A percentile compares a stretch with the other conserved stretches of the same genome.
Evolutionary conservation across 345 rosid species (phyloP).

Genomic region (Euphorbia tirucalli): DNA sequence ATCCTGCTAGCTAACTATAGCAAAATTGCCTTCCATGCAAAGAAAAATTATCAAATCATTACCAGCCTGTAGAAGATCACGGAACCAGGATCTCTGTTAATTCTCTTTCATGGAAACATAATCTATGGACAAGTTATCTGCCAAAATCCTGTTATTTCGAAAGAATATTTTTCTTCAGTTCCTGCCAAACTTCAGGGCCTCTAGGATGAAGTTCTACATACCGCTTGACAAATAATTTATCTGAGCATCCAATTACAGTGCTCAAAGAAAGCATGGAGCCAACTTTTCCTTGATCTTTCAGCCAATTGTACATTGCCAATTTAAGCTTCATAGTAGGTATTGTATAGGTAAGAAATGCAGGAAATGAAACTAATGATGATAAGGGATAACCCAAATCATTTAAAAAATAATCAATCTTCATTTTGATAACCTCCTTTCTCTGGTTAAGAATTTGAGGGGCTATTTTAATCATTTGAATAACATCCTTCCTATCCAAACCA

Average conservation of each 20-base stretch:
- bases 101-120: no score
- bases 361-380: conserved; percentile 45
- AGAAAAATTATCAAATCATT: no score
- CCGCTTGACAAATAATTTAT: conserved; percentile 32
- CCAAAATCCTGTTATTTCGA: conserved; percentile 12
- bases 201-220: conserved; percentile 53
- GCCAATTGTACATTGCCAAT: conserved; percentile 67
- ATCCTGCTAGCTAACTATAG: no score
- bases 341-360: conserved; percentile 49
- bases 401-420: conserved; percentile 53
- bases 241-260: conserved; percentile 45
- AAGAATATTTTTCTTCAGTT: conserved; percentile 44
- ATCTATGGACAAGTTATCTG: no score
- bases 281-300: conserved; percentile 44
- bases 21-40: no score
- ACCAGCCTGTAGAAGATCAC: no score
- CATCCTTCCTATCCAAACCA: conserved; percentile 61
- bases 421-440: conserved; percentile 44
- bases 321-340: conserved; percentile 49
- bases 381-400: conserved; percentile 56
- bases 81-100: no score
- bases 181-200: conserved; percentile 62
- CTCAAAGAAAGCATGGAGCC: conserved; percentile 39
- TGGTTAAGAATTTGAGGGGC: conserved; percentile 63
- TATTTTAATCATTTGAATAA: conserved; percentile 42